Conservation (phyloP, 2,329 filamentous ascomycete genomes). For the Paraphoma chrysanthemicola region DNA sequence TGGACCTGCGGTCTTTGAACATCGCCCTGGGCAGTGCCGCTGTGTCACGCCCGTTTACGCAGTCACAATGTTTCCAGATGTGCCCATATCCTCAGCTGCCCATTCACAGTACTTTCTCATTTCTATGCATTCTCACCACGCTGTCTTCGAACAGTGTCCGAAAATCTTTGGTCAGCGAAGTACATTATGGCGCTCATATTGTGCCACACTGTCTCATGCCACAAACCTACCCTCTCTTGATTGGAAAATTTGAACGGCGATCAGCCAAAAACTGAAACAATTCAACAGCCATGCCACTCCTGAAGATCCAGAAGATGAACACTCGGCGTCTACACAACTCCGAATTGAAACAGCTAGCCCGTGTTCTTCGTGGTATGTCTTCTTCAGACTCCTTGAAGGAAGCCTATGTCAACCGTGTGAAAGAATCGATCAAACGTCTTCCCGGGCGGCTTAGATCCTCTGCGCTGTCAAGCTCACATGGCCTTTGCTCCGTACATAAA, state of each 20-base stretch:
- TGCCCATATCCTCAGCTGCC: neutral
- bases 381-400: constrained; percentile 2
- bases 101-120: neutral
- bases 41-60: neutral
- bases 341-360: constrained; percentile 34
- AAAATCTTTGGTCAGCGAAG: neutral
- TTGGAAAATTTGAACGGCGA: neutral
- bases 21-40: neutral
- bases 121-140: neutral
- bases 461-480: constrained; percentile 8
- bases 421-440: constrained; percentile 24
- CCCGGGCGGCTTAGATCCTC: constrained; percentile 29
- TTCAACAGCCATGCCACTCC: constrained; percentile 6
- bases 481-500: constrained; percentile 34
- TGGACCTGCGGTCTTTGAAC: neutral
- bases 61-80: neutral
- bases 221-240: neutral
- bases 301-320: constrained; percentile 9
- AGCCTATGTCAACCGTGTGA: constrained; percentile 11
- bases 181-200: neutral
- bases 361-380: constrained; percentile 22
- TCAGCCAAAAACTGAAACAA: neutral
- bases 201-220: neutral
- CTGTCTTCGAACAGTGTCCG: constrained; percentile 9
- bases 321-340: constrained; percentile 23